Conservation (phyloP, 768 basidiomycete species). For the Roridomyces roridus region DNA sequence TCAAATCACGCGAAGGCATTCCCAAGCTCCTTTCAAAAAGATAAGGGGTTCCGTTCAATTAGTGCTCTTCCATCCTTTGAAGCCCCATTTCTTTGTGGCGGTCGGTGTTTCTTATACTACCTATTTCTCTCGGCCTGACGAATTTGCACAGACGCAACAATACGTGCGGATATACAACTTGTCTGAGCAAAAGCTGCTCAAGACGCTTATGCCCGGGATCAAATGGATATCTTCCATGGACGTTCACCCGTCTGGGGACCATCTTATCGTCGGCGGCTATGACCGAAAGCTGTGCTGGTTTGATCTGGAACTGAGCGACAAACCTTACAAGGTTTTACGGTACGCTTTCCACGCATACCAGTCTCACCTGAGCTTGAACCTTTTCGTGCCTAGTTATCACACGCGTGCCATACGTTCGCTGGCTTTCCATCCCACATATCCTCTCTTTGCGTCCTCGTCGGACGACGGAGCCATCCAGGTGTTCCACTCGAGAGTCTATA, state of each 20-base stretch:
- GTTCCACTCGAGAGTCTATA: conserved; percentile 95
- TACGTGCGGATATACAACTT: conserved; percentile 96
- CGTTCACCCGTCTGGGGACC: conserved; percentile 94
- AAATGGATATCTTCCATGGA: conserved; percentile 99
- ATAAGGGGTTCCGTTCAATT: conserved; percentile 89
- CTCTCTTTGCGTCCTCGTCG: conserved; percentile 94
- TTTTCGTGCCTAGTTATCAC: conserved; percentile 72
- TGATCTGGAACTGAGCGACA: conserved; percentile 94
- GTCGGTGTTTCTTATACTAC: conserved; percentile 53
- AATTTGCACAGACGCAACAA: conserved; percentile 79
- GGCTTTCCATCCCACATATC: conserved; percentile 93
- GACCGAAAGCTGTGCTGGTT: conserved; percentile 99
- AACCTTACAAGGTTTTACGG: conserved; percentile 97
- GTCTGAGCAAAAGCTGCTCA: conserved; percentile 89
- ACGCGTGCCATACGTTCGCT: conserved; percentile 91
- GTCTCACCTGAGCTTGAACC: conserved; percentile 12
- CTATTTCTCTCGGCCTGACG: conserved; percentile 21
- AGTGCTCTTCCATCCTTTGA: conserved; percentile 92
- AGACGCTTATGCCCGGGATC: conserved; percentile 93
- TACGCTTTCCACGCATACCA: conserved; percentile 39
- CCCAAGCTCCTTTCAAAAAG: conserved; percentile 97
- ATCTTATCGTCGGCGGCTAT: conserved; percentile 96
- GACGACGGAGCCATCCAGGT: conserved; percentile 98
- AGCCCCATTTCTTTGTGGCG: conserved; percentile 97
- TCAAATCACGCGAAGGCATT: conserved; percentile 90